These are phyloP conservation scores for Pseudogymnoascus sp. DNA, from an alignment of 2,329 filamentous ascomycete genomes.

Conservation along the genomic window DNA sequence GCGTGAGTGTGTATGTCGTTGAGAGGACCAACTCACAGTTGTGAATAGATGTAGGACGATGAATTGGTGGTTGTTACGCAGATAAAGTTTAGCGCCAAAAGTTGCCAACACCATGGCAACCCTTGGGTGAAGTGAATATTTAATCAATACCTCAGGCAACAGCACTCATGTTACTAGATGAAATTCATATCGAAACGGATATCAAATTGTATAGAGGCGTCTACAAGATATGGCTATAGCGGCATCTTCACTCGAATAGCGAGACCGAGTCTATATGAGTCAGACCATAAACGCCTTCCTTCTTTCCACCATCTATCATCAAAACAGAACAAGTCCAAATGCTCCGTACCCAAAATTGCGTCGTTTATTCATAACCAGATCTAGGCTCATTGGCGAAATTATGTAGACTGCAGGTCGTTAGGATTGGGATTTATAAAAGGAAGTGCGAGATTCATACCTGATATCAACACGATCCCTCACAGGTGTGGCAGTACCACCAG, in stretches of 20 bases:
- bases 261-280: conserved; percentile 6
- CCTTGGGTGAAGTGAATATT: no score
- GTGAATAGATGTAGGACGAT: background rate
- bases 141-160: background rate
- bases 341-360: conserved; percentile 5
- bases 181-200: background rate
- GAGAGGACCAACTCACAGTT: no score
- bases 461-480: conserved; percentile 31
- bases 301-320: conserved; percentile 7
- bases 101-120: background rate
- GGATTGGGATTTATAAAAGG: background rate
- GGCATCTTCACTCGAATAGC: conserved; percentile 9
- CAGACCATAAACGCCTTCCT: conserved; percentile 4
- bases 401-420: conserved; percentile 21
- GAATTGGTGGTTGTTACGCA: background rate
- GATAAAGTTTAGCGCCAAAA: background rate
- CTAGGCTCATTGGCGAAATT: conserved; percentile 26
- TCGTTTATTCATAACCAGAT: conserved; percentile 23
- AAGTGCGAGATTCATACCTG: conserved; percentile 21
- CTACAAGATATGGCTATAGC: conserved; percentile 5
- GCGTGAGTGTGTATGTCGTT: no score
- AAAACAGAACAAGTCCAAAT: conserved; percentile 7
- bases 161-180: background rate
- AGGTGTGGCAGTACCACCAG: conserved; percentile 19
- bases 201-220: conserved; percentile 7